Percentiles rank a stretch among this genome's conserved stretches.
These are phyloP conservation scores for Parathielavia hyrcaniae DNA, from an alignment of 495 filamentous ascomycete species.

Conservation along the genomic window DNA sequence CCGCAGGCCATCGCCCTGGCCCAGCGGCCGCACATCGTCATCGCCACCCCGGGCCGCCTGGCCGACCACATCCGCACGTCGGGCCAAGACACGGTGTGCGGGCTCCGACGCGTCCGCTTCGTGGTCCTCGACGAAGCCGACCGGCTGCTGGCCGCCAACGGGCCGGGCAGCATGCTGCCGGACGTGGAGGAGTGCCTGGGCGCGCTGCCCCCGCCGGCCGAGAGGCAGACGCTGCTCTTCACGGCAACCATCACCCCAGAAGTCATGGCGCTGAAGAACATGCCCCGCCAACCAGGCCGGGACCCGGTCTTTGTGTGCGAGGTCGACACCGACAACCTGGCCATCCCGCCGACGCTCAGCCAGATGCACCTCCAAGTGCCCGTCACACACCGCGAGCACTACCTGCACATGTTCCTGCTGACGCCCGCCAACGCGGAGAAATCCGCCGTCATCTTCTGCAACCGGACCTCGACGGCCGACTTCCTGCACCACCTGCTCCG, in stretches of 20 bases:
- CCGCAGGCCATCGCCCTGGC: slow-evolving; percentile 77
- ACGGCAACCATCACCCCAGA: slow-evolving; percentile 95
- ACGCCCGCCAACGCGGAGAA: slow-evolving; percentile 69
- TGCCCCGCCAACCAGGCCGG: slow-evolving; percentile 58
- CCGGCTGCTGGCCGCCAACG: slow-evolving; percentile 64
- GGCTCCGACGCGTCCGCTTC: slow-evolving; percentile 68
- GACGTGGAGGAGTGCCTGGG: slow-evolving; percentile 84
- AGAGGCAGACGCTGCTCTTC: slow-evolving; percentile 90
- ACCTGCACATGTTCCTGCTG: slow-evolving; percentile 80
- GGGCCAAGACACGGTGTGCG: slow-evolving; percentile 79
- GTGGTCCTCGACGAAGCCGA: slow-evolving; percentile 97
- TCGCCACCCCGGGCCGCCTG: slow-evolving; percentile 88
- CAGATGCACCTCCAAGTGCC: slow-evolving; percentile 84
- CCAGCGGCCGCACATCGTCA: slow-evolving; percentile 78
- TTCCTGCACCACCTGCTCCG: slow-evolving; percentile 80
- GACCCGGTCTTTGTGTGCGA: slow-evolving; percentile 83
- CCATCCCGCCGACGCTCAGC: slow-evolving; percentile 70
- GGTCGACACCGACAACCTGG: slow-evolving; percentile 65
- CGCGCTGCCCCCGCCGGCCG: slow-evolving; percentile 60
- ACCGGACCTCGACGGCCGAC: slow-evolving; percentile 81
- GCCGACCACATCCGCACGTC: slow-evolving; percentile 91
- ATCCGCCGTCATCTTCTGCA: slow-evolving; percentile 87
- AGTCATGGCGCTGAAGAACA: slow-evolving; percentile 71
- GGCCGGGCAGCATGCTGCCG: slow-evolving; percentile 75
- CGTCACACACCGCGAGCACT: slow-evolving; percentile 85